Evolutionary conservation across 2,329 filamentous ascomycete species (phyloP), one percentile per base, ranked within the genome.

Genomic region (Hypoxylon sp.): DNA sequence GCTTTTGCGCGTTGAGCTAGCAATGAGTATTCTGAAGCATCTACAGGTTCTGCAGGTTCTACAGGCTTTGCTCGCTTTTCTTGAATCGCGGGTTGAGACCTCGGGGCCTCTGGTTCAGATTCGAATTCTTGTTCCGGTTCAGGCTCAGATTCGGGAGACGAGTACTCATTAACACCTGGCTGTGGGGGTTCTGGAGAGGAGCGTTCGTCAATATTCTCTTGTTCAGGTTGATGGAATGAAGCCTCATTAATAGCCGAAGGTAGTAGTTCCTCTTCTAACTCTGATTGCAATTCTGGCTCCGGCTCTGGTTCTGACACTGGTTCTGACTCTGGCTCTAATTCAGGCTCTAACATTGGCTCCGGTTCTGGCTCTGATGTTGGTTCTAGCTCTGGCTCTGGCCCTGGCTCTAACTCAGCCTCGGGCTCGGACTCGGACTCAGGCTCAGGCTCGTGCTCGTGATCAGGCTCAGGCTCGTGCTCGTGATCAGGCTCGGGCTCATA

Each of bases 21-120:
- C 53, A 79, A 64, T 1, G 78, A 79, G 55, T 73, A 77, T 20
- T 78, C 77, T 13, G 77, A 74, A 5, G 55, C 49, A 19, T 67
- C 57, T 5, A 43, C 46, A 25, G 53, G 57, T n/a, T 49, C 49
- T 13, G 29, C 8, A 3, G 16, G 31, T n/a, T n/a, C n/a, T n/a
- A n/a, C n/a, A n/a, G n/a, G n/a, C n/a, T n/a, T n/a, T n/a, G n/a
- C n/a, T n/a, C n/a, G n/a, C 20, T 46, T 37, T 23, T 54, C 41
- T 4, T 32, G 48, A 8, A 25, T 16, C n/a, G 27, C n/a, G 27
- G 13, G 32, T 15, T 26, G 26, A 35, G 12, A 31, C 19, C n/a
- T 37, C 42, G 1, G 38, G 7, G 30, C 30, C 9, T 34, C 30
- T 7, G 16, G n/a, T n/a, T n/a, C n/a, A n/a, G n/a, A n/a, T n/a